phyloP scores from a whole-genome alignment of 192 early-diverging fungal genomes.

The Spizellomyces punctatus region DNA sequence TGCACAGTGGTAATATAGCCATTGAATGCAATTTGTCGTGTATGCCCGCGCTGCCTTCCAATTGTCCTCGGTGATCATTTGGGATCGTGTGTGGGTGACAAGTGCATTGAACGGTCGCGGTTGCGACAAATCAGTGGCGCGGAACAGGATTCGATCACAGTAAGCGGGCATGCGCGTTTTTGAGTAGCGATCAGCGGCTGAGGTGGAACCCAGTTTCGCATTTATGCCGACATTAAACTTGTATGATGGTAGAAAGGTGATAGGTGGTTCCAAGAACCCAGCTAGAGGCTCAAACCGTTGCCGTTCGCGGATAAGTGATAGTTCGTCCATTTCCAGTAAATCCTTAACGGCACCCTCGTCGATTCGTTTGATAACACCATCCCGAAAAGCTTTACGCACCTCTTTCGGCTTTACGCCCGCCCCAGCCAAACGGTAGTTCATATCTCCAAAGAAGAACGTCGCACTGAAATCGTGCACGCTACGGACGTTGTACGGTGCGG shows the following conservation, averaged over 20 bases:
- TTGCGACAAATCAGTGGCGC: conserved; percentile 9
- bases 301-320: conserved; percentile 15
- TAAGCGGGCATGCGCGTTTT: conserved; percentile 39
- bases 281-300: conserved; percentile 17
- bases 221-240: conserved; percentile 25
- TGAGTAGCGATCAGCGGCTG: conserved; percentile 1
- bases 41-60: conserved; percentile 7
- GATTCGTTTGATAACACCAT: conserved; percentile 25
- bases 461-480: conserved; percentile 26
- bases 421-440: conserved; percentile 44
- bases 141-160: conserved; percentile 44
- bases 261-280: conserved; percentile 35
- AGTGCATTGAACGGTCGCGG: too few relatives aligned
- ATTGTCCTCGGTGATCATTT: background rate
- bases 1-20: conserved; percentile 30
- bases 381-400: conserved; percentile 3
- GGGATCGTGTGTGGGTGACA: background rate
- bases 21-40: conserved; percentile 6
- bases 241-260: conserved; percentile 38
- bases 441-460: conserved; percentile 41
- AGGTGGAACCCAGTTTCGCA: background rate
- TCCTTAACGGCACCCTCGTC: conserved; percentile 16
- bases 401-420: conserved; percentile 5
- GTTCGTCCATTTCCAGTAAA: conserved; percentile 37
- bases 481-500: background rate